Conservation (phyloP, 2,329 filamentous ascomycete species). For the Diaporthe caulivora region DNA sequence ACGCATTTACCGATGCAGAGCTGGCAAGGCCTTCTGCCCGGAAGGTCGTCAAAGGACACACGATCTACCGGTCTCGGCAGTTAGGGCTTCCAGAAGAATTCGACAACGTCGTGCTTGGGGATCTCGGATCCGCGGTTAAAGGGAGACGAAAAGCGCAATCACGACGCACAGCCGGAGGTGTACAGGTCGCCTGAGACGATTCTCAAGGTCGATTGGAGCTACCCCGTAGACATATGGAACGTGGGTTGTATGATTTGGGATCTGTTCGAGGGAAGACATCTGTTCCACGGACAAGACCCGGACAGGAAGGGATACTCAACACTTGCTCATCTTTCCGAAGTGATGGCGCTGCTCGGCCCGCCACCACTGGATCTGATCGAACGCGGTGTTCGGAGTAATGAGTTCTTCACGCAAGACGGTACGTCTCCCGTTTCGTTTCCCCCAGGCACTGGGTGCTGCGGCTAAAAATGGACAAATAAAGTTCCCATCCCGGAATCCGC, state of each 20-base stretch:
- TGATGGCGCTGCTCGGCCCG: neutral
- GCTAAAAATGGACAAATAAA: neutral
- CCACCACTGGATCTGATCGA: neutral
- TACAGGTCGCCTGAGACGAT: conserved; percentile 49
- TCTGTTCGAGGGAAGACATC: neutral
- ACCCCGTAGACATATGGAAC: conserved; percentile 46
- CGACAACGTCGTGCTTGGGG: neutral
- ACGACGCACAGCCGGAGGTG: conserved; percentile 44
- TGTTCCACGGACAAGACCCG: neutral
- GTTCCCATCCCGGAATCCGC: neutral
- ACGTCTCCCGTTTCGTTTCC: neutral
- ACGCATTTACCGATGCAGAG: neutral
- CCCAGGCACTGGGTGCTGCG: too few relatives aligned
- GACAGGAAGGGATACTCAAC: conserved; percentile 1
- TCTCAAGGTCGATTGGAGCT: conserved; percentile 48
- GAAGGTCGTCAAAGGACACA: neutral
- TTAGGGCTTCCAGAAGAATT: neutral
- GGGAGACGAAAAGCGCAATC: neutral
- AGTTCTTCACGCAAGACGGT: conserved; percentile 2
- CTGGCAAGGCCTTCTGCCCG: neutral
- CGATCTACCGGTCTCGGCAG: neutral
- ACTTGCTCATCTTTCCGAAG: neutral
- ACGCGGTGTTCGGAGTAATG: neutral
- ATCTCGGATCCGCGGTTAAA: neutral
- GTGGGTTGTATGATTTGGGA: conserved; percentile 45